Evolutionary conservation across 257 asterid species (phyloP), one percentile per base, ranked within the genome.

Genomic region (Scutellaria barbata): DNA sequence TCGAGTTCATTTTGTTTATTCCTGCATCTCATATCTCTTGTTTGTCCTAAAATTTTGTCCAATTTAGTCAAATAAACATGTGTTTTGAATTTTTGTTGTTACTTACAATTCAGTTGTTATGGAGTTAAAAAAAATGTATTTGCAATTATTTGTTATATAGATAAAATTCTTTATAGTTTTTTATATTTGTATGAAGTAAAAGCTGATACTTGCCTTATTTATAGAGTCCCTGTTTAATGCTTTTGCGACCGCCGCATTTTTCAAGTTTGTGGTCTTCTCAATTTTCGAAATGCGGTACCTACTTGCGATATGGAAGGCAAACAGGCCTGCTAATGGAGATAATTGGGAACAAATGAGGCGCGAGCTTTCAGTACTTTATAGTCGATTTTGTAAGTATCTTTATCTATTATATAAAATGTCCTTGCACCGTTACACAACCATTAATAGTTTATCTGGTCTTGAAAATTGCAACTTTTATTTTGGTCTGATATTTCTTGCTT

Each of bases 261-360:
- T 94, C 95, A 94, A 94, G 83, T 94, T 94, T 65, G 99, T 94
- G 68, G 99, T 94, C 74, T 94, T 94, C 85, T 94, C 99, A 20
- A 91, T 94, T 74, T 94, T 94, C 76, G 99, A 94, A 85, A 94
- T 95, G 99, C 86, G 98, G 53, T 95, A 89, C 82, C 98, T 95
- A 72, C 98, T 95, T 60, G 95, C 96, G 8, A 92, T 95, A 81
- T 91, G 98, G 98, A 95, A 91, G 80, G 98, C 98, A 53, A 88
- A 87, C 76, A 80, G 98, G 71, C 92, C 98, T 18, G 20, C 77
- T 61, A 88, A 78, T 74, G 98, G 96, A 72, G 98, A 95, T 66
- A 89, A 91, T 69, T 95, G 96, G 99, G 96, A 95, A 76, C 82
- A 86, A 58, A 89, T 89, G 98, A 89, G 98, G 77, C 96, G 96